phyloP scores from a whole-genome alignment of 208 protist genomes.

The Acanthamoeba healyi region DNA sequence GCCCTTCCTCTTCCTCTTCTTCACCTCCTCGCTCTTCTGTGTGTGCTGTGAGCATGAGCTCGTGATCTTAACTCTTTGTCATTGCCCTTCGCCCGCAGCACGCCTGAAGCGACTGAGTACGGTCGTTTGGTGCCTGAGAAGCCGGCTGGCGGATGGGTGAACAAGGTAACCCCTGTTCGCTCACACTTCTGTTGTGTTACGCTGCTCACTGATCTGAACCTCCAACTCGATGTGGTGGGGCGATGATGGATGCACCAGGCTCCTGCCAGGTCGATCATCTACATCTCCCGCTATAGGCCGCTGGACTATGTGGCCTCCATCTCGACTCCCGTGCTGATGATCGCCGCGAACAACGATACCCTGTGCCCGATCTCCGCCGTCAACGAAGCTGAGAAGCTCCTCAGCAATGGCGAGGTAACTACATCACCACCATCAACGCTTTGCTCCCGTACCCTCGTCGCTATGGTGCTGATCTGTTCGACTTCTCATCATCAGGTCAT shows the following conservation, averaged over 20 bases:
- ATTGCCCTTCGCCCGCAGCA: not conserved
- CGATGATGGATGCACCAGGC: not conserved
- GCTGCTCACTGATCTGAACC: too few relatives aligned
- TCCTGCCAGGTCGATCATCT: conserved; percentile 1
- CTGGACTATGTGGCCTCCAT: conserved; percentile 10
- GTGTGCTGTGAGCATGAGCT: not conserved
- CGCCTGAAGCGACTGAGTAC: not conserved
- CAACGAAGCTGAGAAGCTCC: conserved; percentile 35
- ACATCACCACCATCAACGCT: not conserved
- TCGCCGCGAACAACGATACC: not conserved
- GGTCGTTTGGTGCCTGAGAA: not conserved
- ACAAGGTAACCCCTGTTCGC: not conserved
- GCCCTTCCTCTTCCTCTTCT: not conserved
- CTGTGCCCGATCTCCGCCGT: conserved; percentile 29
- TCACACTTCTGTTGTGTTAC: not conserved
- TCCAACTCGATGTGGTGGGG: too few relatives aligned
- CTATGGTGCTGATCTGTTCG: not conserved
- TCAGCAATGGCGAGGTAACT: conserved; percentile 2
- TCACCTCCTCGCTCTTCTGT: too few relatives aligned
- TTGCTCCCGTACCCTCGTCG: not conserved
- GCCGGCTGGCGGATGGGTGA: conserved; percentile 7
- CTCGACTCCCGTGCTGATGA: not conserved
- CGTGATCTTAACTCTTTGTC: too few relatives aligned
- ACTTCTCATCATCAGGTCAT: not conserved
- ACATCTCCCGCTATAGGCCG: not conserved